These are phyloP conservation scores for Ophiostoma pallidulum DNA, from an alignment of 2,329 filamentous ascomycete species.

Conservation along the genomic window DNA sequence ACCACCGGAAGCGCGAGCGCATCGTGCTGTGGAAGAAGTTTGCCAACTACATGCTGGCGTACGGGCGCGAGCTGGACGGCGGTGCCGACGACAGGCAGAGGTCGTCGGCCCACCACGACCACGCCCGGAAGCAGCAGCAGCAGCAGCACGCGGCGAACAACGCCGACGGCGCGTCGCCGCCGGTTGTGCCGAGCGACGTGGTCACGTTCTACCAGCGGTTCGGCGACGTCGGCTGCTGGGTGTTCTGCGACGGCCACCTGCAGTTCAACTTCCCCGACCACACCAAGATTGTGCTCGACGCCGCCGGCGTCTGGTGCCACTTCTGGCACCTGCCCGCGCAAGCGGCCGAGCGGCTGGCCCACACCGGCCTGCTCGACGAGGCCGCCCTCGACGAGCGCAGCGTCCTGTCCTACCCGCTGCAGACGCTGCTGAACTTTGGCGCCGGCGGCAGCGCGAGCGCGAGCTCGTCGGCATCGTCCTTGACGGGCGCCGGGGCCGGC, in stretches of 20 bases:
- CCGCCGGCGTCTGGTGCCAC: slow-evolving; percentile 64
- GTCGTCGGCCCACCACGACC: too few species aligned
- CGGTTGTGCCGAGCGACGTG: slow-evolving; percentile 44
- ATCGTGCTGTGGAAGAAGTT: slow-evolving; percentile 65
- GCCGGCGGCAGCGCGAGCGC: slow-evolving; percentile 21
- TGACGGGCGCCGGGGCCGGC: slow-evolving; percentile 31
- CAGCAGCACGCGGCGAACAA: slow-evolving; percentile 22
- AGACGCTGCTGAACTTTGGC: slow-evolving; percentile 61
- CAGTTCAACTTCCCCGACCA: slow-evolving; percentile 84
- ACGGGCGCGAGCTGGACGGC: slow-evolving; percentile 59
- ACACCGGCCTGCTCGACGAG: slow-evolving; percentile 57
- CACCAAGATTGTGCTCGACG: slow-evolving; percentile 71
- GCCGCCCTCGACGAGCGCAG: slow-evolving; percentile 62
- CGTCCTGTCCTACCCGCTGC: slow-evolving; percentile 61
- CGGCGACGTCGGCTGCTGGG: slow-evolving; percentile 73
- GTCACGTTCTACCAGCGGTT: slow-evolving; percentile 76
- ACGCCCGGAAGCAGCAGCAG: slow-evolving; percentile 37
- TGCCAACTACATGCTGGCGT: slow-evolving; percentile 64
- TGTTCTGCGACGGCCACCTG: slow-evolving; percentile 69
- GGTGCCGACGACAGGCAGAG: slow-evolving; percentile 25
- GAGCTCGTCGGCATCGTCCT: not conserved
- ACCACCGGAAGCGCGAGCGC: slow-evolving; percentile 56
- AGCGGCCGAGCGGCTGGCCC: slow-evolving; percentile 55
- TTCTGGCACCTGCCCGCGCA: slow-evolving; percentile 69
- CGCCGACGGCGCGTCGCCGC: too few species aligned